phyloP scores from a whole-genome alignment of 139 green algal species.

The Mychonastes homosphaera region DNA sequence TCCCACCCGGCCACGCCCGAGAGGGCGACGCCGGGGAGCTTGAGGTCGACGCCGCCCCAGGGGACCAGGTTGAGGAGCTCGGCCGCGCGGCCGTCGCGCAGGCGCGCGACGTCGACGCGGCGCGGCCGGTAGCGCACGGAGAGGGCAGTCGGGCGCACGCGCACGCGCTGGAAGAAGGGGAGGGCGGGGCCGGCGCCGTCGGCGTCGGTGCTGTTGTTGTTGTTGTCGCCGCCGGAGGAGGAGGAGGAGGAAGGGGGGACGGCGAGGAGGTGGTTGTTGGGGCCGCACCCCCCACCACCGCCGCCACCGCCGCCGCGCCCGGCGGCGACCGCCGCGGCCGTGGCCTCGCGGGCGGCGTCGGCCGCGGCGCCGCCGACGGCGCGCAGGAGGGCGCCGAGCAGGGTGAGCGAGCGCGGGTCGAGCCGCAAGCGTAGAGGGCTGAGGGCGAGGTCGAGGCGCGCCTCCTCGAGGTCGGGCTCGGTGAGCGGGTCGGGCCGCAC shows the following conservation, averaged over 20 bases:
- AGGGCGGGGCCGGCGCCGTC: constrained; percentile 17
- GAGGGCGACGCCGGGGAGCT: constrained; percentile 33
- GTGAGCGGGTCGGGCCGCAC: constrained; percentile 29
- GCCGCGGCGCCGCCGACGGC: constrained; percentile 21
- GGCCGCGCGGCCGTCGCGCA: constrained; percentile 35
- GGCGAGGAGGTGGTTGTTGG: background rate
- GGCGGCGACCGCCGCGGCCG: constrained; percentile 8
- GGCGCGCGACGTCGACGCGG: constrained; percentile 43
- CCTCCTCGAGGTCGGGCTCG: constrained; percentile 35
- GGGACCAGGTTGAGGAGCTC: constrained; percentile 68
- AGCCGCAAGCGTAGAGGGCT: constrained; percentile 41
- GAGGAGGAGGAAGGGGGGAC: no score
- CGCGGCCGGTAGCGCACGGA: constrained; percentile 38
- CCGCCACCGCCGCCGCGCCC: background rate
- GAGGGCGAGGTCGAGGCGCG: constrained; percentile 31
- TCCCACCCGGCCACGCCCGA: constrained; percentile 45
- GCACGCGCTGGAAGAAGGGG: constrained; percentile 36
- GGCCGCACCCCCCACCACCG: background rate
- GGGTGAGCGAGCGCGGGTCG: constrained; percentile 51
- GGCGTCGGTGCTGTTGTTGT: constrained; percentile 1
- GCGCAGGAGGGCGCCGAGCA: constrained; percentile 31
- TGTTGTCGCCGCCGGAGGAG: no score
- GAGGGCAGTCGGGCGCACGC: constrained; percentile 17
- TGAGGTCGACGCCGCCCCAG: constrained; percentile 53
- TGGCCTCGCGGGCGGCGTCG: constrained; percentile 8